phyloP scores from a whole-genome alignment of 164 flowering plant genomes.

The Vitis amurensis region DNA sequence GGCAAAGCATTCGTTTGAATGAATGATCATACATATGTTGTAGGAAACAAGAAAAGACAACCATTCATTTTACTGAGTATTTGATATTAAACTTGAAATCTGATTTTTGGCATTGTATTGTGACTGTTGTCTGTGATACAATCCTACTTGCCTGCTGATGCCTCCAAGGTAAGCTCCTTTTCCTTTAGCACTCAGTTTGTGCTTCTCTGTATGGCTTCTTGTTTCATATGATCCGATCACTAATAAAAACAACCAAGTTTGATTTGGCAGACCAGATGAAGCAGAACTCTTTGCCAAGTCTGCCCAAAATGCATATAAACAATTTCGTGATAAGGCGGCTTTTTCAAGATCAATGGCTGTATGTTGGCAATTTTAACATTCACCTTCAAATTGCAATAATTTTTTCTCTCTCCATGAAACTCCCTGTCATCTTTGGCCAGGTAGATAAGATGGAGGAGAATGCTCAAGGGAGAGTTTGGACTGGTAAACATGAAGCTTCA shows the following conservation, averaged over 20 bases:
- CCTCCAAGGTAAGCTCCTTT: neutral
- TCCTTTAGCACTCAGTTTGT: neutral
- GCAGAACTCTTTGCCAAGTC: conserved; percentile 87
- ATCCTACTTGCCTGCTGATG: too few species aligned
- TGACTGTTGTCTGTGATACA: conserved; percentile 11
- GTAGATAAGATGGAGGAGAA: conserved; percentile 84
- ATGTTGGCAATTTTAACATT: conserved; percentile 17
- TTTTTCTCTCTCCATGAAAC: neutral
- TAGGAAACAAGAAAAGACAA: neutral
- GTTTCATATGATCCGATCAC: neutral
- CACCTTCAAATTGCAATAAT: neutral
- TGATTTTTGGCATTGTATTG: neutral
- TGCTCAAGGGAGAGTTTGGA: conserved; percentile 98
- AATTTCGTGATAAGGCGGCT: conserved; percentile 92
- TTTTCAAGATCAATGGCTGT: conserved; percentile 93
- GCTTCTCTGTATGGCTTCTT: neutral
- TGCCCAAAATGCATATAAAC: conserved; percentile 70
- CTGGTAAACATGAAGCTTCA: conserved; percentile 87
- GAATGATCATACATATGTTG: neutral
- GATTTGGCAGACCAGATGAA: conserved; percentile 74
- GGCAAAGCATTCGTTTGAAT: too few species aligned
- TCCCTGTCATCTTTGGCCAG: conserved; percentile 26
- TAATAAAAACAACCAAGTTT: neutral
- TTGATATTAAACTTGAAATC: neutral
- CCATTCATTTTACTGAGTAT: neutral